phyloP scores from a whole-genome alignment of 129 eudicot species.

The Sambucus nigra region DNA sequence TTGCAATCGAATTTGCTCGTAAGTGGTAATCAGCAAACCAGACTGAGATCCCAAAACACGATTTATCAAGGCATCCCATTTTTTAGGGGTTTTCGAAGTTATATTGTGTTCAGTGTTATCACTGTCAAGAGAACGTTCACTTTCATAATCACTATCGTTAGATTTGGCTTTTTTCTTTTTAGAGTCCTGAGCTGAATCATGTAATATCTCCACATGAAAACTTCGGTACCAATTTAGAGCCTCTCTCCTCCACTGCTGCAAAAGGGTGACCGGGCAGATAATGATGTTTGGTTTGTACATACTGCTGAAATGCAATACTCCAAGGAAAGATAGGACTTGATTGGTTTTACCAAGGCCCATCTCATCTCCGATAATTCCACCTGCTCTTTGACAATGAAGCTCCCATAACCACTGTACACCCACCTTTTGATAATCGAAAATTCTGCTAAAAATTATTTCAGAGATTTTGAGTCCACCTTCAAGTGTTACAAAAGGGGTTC shows the following conservation, averaged over 20 bases:
- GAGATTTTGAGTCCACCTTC: constrained; percentile 93
- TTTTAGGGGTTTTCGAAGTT: constrained; percentile 28
- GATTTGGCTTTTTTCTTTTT: constrained; percentile 47
- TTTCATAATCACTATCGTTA: constrained; percentile 68
- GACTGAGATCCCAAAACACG: constrained; percentile 66
- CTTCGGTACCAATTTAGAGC: constrained; percentile 82
- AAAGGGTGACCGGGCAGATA: constrained; percentile 85
- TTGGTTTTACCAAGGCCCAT: constrained; percentile 99
- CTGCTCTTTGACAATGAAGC: constrained; percentile 96
- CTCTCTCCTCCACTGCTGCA: constrained; percentile 91
- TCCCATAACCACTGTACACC: constrained; percentile 99
- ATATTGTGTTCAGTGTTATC: constrained; percentile 24
- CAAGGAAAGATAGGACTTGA: constrained; percentile 78
- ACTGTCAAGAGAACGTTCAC: constrained; percentile 37
- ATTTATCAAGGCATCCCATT: constrained; percentile 75
- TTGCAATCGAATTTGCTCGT: constrained; percentile 78
- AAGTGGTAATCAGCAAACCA: constrained; percentile 83
- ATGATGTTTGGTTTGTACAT: constrained; percentile 87
- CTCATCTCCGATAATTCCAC: constrained; percentile 97
- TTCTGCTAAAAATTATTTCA: constrained; percentile 47
- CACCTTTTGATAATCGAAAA: constrained; percentile 89
- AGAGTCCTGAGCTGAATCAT: constrained; percentile 72
- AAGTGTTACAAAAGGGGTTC: constrained; percentile 65
- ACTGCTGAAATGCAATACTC: constrained; percentile 75
- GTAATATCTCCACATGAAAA: constrained; percentile 79